Base-by-base conservation (phyloP, 73 alveolate species). In the Diophrys sp. region DNA sequence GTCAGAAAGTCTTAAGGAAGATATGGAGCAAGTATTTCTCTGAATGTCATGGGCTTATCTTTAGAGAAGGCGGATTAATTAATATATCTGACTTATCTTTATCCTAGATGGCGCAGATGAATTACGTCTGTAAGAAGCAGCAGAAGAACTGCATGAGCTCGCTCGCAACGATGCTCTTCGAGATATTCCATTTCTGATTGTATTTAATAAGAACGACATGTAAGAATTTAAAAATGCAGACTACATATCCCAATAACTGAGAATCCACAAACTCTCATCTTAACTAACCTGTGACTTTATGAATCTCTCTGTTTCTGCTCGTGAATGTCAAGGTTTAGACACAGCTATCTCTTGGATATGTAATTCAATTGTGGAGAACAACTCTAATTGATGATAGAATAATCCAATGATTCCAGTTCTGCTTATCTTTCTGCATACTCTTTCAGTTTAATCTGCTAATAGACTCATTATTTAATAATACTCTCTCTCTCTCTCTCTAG, bases 81-180 rank as follows among this genome's bases (percentile, higher is more conserved):
- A 53, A 53, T 53, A 14, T 53, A 14, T 53, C 11, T 11, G 73
- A n/a, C 14, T 83, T 33, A 71, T 83, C 33, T 84, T 70, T 71
- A 84, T 84, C 28, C 44, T 84, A 25, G 92, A 84, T 71, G 92
- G 92, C 1, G 30, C 92, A 0, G 92, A 84, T 56, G 92, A 84
- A 53, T 55, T 34, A 23, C 25, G 92, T 56, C 56, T 84, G 31
- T 56, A 53, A 29, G 92, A 84, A 55, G 92, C 71, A 23, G 77
- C 78, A 30, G 85, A 78, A 69, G 73, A 85, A 18, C 66, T 84
- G 23, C 67, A 84, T 14, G 71, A 70, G 0, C 70, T 84, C 53
- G 71, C 56, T 14, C 62, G 70, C 1, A 70, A 78, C 0, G 31
- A 33, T 23, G 81, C 30, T 18, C 79, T 84, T 14, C 14, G 71